These are phyloP conservation scores for Podospora comata DNA, from an alignment of 495 filamentous ascomycete species.

Conservation along the genomic window DNA sequence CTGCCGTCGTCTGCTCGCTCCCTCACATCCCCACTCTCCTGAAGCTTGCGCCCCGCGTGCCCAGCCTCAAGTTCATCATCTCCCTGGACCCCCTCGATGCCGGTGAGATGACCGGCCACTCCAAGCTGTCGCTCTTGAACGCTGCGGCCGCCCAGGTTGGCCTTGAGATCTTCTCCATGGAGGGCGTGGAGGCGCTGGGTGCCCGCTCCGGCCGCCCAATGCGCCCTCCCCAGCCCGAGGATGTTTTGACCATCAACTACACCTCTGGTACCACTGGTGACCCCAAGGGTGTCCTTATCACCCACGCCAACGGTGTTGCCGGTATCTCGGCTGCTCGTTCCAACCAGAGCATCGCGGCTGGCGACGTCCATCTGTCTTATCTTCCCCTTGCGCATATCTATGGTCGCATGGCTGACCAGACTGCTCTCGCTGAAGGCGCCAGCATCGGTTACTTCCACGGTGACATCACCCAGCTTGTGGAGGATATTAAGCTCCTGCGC, in stretches of 20 bases:
- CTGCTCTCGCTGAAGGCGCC: constrained; percentile 65
- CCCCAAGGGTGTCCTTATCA: constrained; percentile 89
- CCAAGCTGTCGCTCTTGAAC: constrained; percentile 74
- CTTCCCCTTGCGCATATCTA: constrained; percentile 95
- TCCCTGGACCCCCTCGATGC: constrained; percentile 81
- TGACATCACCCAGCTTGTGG: constrained; percentile 79
- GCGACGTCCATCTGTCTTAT: constrained; percentile 75
- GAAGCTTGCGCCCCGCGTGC: constrained; percentile 74
- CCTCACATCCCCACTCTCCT: constrained; percentile 83
- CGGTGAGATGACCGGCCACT: constrained; percentile 72
- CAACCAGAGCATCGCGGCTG: constrained; percentile 45
- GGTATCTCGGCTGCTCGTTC: constrained; percentile 59
- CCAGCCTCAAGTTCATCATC: constrained; percentile 83
- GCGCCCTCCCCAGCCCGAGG: constrained; percentile 67
- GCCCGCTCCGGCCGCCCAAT: constrained; percentile 60
- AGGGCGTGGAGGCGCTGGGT: constrained; percentile 74
- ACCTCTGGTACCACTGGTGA: constrained; percentile 93
- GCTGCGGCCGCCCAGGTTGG: constrained; percentile 68
- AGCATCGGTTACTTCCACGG: constrained; percentile 94
- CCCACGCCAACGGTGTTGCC: constrained; percentile 76
- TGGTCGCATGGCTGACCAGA: constrained; percentile 78
- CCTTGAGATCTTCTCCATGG: constrained; percentile 71
- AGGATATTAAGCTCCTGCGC: constrained; percentile 83
- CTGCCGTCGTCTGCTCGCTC: constrained; percentile 73
- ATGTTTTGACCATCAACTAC: constrained; percentile 94